A percentile compares a stretch with the other conserved stretches of the same genome.
phyloP scores from a whole-genome alignment of 345 rosid genomes.

The Anastatica hierochuntica region DNA sequence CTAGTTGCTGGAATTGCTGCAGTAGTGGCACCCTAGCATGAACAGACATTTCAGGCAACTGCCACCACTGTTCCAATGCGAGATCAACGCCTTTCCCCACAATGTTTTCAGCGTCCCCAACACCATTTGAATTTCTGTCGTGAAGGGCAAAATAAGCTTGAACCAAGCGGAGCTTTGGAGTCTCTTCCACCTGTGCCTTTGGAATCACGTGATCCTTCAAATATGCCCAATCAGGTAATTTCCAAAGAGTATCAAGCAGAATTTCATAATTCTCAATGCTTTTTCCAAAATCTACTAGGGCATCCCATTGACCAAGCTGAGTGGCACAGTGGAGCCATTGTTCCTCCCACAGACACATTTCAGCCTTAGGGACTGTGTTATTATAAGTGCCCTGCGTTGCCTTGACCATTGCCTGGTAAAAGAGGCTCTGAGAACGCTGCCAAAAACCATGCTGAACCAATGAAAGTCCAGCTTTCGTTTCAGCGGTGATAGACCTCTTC shows the following conservation, averaged over 20 bases:
- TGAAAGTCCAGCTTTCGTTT: slow-evolving; percentile 95
- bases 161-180: slow-evolving; percentile 84
- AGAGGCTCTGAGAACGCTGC: slow-evolving; percentile 89
- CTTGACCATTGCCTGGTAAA: slow-evolving; percentile 96
- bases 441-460: slow-evolving; percentile 97
- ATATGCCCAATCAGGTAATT: slow-evolving; percentile 87
- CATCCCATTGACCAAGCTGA: slow-evolving; percentile 99
- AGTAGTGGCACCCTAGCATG: slow-evolving; percentile 91
- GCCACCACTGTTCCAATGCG: slow-evolving; percentile 98
- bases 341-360: slow-evolving; percentile 99
- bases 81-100: slow-evolving; percentile 93
- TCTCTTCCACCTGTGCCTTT: slow-evolving; percentile 99
- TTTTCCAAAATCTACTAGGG: slow-evolving; percentile 88
- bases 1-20: slow-evolving; percentile 96
- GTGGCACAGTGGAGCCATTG: slow-evolving; percentile 93
- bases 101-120: slow-evolving; percentile 86
- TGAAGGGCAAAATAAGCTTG: slow-evolving; percentile 93
- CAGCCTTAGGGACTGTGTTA: slow-evolving; percentile 97
- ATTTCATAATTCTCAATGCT: slow-evolving; percentile 85
- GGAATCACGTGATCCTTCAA: slow-evolving; percentile 93
- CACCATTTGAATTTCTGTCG: slow-evolving; percentile 67
- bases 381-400: slow-evolving; percentile 98
- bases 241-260: slow-evolving; percentile 94
- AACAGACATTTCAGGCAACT: slow-evolving; percentile 96
- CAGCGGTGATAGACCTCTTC: slow-evolving; percentile 87